Evolutionary conservation across 129 eudicot species (phyloP).

Genomic region (Ambrosia trifida): DNA sequence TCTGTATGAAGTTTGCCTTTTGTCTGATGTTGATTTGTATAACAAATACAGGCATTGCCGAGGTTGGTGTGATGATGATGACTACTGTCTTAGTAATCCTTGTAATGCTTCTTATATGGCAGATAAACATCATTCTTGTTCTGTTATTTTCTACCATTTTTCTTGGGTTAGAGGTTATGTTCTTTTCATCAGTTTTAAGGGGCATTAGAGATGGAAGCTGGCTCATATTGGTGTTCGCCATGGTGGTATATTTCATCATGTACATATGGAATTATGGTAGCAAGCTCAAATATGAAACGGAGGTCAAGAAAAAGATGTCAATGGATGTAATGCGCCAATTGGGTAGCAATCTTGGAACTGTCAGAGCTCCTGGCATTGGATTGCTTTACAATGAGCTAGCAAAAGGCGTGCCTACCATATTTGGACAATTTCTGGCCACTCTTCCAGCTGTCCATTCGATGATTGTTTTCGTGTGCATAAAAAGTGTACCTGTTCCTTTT

Average conservation of each 20-base stretch:
- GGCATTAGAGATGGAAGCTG: constrained; percentile 93
- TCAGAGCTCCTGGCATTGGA: constrained; percentile 95
- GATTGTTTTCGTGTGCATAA: constrained; percentile 85
- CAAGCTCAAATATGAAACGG: constrained; percentile 84
- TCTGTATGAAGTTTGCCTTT: constrained; percentile 3
- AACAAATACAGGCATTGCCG: constrained; percentile 68
- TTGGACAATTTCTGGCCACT: constrained; percentile 82
- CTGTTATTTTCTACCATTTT: constrained; percentile 61
- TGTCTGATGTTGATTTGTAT: constrained; percentile 33
- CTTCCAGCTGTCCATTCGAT: constrained; percentile 97
- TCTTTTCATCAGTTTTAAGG: constrained; percentile 83
- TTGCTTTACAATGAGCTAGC: constrained; percentile 93
- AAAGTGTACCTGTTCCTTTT: constrained; percentile 82
- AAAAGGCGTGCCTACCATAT: constrained; percentile 83
- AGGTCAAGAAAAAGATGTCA: constrained; percentile 78
- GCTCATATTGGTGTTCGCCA: constrained; percentile 77
- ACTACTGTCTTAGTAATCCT: constrained; percentile 80
- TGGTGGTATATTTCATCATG: constrained; percentile 63
- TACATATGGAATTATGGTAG: constrained; percentile 96
- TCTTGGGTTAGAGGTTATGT: constrained; percentile 68
- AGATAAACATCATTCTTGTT: constrained; percentile 65
- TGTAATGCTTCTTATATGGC: constrained; percentile 99
- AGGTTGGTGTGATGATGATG: constrained; percentile 95
- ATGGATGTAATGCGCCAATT: constrained; percentile 78
- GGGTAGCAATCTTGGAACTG: constrained; percentile 88